Conservation (phyloP, 1,139 yeast genomes). For the Blastobotrys capitulatus region DNA sequence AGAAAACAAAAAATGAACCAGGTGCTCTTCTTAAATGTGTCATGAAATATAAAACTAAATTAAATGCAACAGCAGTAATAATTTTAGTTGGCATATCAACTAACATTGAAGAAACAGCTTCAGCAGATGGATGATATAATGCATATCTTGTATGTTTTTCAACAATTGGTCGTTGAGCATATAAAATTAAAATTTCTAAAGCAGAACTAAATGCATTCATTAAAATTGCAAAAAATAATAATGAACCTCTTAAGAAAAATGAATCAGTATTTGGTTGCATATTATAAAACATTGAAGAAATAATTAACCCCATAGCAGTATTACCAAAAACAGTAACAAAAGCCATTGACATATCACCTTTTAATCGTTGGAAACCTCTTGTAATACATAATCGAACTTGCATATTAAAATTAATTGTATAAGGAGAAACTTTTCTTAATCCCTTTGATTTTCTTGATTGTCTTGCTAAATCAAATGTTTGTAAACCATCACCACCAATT, state of each 20-base stretch:
- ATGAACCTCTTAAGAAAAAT: constrained; percentile 63
- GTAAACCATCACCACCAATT: constrained; percentile 23
- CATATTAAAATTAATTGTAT: constrained; percentile 57
- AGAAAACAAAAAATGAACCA: constrained; percentile 65
- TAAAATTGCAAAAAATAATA: constrained; percentile 70
- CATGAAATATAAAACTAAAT: constrained; percentile 60
- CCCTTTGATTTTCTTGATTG: constrained; percentile 49
- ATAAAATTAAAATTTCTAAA: constrained; percentile 63
- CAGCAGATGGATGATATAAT: constrained; percentile 71
- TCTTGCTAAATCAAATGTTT: constrained; percentile 46
- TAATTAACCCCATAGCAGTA: constrained; percentile 63
- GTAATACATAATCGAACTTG: constrained; percentile 56
- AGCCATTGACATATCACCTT: constrained; percentile 64
- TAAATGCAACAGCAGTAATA: constrained; percentile 50
- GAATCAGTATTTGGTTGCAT: constrained; percentile 44
- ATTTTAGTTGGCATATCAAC: constrained; percentile 65
- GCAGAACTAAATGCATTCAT: constrained; percentile 73
- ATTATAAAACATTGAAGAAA: constrained; percentile 73
- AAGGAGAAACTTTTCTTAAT: constrained; percentile 51
- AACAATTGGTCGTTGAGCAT: constrained; percentile 71
- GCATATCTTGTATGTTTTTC: constrained; percentile 77
- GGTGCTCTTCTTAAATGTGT: constrained; percentile 58
- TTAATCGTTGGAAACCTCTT: constrained; percentile 59
- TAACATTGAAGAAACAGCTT: constrained; percentile 62
- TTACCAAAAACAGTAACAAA: constrained; percentile 57